Evolutionary conservation across 306 rosid species (phyloP).

Genomic region (Prunus armeniaca): DNA sequence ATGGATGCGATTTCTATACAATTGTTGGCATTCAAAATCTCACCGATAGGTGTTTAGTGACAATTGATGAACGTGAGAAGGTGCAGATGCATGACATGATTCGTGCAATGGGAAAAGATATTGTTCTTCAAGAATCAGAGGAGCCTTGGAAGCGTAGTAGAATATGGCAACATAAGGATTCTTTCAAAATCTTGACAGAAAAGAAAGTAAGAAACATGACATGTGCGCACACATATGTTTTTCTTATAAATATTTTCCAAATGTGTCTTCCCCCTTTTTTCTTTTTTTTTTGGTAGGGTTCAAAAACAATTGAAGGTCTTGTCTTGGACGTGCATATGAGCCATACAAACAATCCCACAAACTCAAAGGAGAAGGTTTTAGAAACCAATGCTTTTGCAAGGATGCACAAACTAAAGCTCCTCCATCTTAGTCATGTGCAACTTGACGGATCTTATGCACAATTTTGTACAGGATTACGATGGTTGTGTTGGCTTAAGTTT

Average conservation of each 20-base stretch:
- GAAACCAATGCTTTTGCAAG: conserved; percentile 2
- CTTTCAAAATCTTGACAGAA: not conserved
- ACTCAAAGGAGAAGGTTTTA: not conserved
- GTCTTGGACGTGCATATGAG: not conserved
- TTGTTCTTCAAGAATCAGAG: not conserved
- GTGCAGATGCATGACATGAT: not conserved
- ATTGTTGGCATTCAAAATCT: not conserved
- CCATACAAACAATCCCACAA: not conserved
- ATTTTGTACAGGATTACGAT: not conserved
- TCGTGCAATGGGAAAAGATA: not conserved
- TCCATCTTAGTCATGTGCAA: conserved; percentile 1
- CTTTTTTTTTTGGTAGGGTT: not conserved
- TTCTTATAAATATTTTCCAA: not conserved
- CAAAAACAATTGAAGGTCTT: not conserved
- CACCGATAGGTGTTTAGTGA: not conserved
- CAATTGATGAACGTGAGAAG: not conserved
- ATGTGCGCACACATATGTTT: not conserved
- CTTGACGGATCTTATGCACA: not conserved
- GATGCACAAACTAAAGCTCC: not conserved
- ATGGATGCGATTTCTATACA: not conserved
- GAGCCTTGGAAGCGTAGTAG: not conserved
- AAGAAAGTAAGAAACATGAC: not conserved
- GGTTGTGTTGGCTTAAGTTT: conserved; percentile 13
- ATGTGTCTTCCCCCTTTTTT: too few relatives aligned
- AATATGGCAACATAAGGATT: not conserved